Evolutionary conservation across 208 protist genomes (phyloP), one percentile per base, ranked within the genome.

Genomic region (Blechomonas ayalai): DNA sequence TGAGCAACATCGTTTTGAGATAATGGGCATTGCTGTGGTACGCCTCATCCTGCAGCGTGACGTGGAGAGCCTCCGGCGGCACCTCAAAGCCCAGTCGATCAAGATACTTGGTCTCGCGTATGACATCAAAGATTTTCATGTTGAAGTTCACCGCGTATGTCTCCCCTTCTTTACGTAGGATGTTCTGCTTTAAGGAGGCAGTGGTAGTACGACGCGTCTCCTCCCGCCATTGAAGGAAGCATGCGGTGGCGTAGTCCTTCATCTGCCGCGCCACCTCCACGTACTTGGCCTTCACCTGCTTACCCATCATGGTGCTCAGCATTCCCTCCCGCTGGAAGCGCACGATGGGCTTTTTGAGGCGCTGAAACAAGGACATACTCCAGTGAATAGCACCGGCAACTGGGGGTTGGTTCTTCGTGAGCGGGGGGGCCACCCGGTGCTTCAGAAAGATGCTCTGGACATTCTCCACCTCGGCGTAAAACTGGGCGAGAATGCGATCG

Each of bases 51-150:
- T 98, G 97, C 47, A 98, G 69, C 2, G 96, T 96, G 34, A 99
- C 89, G 63, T 98, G 96, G 32, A 99, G 73, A 1, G 97, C 95
- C 46, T 90, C 90, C 56, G 96, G 86, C 13, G 96, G 97, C 23
- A 99, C 82, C 26, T 96, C 68, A 49, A 97, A 97, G 13, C 96
- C 96, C n/a, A 98, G 80, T 7, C 90, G 73, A 61, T 98, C 94
- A 0, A 99, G 68, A 70, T 98, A 98, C 75, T 97, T 98, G 29
- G 95, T 79, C 79, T 99, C 97, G n/a, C 87, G 85, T 57, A 99
- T 98, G 23, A 98, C 66, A 42, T 93, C 68, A 44, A 89, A 85
- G 26, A 99, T 77, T 27, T 71, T 52, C 31, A 59, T 60, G 66
- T 97, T 65, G 68, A 98, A 99, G 73, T 98, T 98, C 19, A 98